Evolutionary conservation across 2,329 filamentous ascomycete species (phyloP).

Genomic region (Keithomyces neogunnii): DNA sequence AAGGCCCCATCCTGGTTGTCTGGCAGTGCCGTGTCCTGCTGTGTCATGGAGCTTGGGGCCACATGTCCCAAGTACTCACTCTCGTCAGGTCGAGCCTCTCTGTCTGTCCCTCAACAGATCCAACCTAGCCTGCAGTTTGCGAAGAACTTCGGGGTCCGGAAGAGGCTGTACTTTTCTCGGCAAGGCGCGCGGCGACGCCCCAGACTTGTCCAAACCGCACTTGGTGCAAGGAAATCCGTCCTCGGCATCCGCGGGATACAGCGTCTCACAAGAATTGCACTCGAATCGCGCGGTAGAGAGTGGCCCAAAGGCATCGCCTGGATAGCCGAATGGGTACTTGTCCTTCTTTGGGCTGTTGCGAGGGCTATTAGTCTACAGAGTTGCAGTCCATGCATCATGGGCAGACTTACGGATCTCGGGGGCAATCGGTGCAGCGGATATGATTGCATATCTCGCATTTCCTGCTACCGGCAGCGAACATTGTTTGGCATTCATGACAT

Average conservation of each 20-base stretch:
- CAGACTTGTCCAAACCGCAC: constrained; percentile 54
- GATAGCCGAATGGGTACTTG: constrained; percentile 63
- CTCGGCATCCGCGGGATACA: constrained; percentile 42
- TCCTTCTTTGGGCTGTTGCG: constrained; percentile 50
- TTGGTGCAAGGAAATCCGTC: constrained; percentile 47
- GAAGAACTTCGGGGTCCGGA: constrained; percentile 52
- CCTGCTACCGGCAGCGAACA: constrained; percentile 53
- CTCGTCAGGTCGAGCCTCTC: not conserved
- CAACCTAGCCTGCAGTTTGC: constrained; percentile 48
- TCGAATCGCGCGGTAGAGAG: constrained; percentile 44
- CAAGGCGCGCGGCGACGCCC: constrained; percentile 47
- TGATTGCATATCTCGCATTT: constrained; percentile 63
- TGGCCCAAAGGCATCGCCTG: constrained; percentile 52
- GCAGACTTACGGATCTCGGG: constrained; percentile 63
- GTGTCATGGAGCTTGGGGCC: too few relatives aligned
- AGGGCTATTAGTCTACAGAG: not conserved
- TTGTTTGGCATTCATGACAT: constrained; percentile 64
- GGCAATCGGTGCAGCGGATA: constrained; percentile 70
- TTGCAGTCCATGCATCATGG: not conserved
- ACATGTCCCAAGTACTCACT: not conserved
- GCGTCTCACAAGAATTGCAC: constrained; percentile 55
- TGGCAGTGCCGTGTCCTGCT: too few relatives aligned
- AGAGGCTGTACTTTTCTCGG: constrained; percentile 53
- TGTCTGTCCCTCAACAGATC: constrained; percentile 24
- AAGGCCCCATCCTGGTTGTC: too few relatives aligned